A percentile compares a stretch with the other conserved stretches of the same genome.
phyloP scores from a whole-genome alignment of 495 filamentous ascomycete genomes.

The Clohesyomyces aquaticus region DNA sequence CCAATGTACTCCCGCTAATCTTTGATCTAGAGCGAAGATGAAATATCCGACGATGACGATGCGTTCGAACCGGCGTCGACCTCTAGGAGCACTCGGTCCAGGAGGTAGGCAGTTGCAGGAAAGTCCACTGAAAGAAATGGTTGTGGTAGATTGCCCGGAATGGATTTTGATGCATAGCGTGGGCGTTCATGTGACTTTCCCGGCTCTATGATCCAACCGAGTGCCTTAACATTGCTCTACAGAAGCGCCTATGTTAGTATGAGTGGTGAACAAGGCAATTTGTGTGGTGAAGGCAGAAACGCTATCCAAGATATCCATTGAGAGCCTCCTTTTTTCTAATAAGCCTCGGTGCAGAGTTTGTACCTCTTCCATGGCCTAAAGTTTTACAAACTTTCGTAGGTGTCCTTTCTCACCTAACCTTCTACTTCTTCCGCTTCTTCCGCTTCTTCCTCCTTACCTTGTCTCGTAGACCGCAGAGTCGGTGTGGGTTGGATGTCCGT shows the following conservation, averaged over 20 bases:
- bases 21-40: slow-evolving; percentile 64
- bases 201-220: not conserved
- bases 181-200: slow-evolving; percentile 9
- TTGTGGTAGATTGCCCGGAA: too few species aligned
- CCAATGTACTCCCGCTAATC: not conserved
- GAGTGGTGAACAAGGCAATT: not conserved
- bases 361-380: too few species aligned
- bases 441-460: not conserved
- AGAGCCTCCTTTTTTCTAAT: too few species aligned
- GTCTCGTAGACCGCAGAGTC: not conserved
- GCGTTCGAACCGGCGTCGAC: slow-evolving; percentile 58
- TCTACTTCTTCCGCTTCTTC: too few species aligned
- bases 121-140: too few species aligned
- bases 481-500: not conserved
- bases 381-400: not conserved
- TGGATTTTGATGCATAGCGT: slow-evolving; percentile 17
- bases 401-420: too few species aligned
- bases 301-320: not conserved
- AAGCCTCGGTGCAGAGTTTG: too few species aligned
- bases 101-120: slow-evolving; percentile 15
- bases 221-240: too few species aligned
- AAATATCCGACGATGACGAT: slow-evolving; percentile 76
- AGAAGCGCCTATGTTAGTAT: too few species aligned
- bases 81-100: slow-evolving; percentile 23
- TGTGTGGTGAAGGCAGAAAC: not conserved